Evolutionary conservation across 176 grass and related monocot species (phyloP).

Genomic region (Paspalum vaginatum): DNA sequence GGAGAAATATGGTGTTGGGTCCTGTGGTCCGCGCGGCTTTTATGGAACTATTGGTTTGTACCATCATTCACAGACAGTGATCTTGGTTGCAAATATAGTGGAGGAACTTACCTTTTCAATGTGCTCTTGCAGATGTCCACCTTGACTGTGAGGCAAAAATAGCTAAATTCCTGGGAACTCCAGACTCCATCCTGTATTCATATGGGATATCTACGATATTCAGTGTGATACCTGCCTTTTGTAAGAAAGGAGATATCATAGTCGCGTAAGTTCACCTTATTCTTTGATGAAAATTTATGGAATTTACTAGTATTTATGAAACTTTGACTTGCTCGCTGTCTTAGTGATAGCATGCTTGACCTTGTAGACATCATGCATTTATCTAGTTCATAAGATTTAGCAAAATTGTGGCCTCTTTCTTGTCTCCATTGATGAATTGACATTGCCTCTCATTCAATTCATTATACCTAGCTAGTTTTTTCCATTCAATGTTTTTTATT

Average conservation of each 20-base stretch:
- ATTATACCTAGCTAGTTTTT: slow-evolving; percentile 23
- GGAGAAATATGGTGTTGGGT: slow-evolving; percentile 99
- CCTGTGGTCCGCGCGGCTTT: slow-evolving; percentile 94
- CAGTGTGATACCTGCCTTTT: slow-evolving; percentile 96
- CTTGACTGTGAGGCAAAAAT: slow-evolving; percentile 94
- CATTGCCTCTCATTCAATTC: neutral
- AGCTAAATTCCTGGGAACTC: slow-evolving; percentile 84
- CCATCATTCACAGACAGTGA: slow-evolving; percentile 18
- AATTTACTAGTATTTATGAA: neutral
- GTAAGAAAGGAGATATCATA: slow-evolving; percentile 97
- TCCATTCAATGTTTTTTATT: neutral
- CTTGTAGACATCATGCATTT: neutral
- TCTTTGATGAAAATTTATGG: slow-evolving; percentile 13
- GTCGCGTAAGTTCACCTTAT: slow-evolving; percentile 77
- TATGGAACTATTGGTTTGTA: slow-evolving; percentile 93
- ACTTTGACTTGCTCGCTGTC: neutral
- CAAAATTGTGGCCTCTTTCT: slow-evolving; percentile 12
- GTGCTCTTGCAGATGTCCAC: slow-evolving; percentile 78
- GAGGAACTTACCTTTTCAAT: slow-evolving; percentile 40
- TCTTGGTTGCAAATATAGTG: slow-evolving; percentile 32
- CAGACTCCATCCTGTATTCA: slow-evolving; percentile 91
- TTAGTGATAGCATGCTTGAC: neutral
- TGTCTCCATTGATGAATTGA: neutral
- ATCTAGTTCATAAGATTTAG: neutral
- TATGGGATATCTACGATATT: slow-evolving; percentile 98